These are phyloP conservation scores for Henningerozyma blattae DNA, from an alignment of 805 yeast species.

Conservation along the genomic window DNA sequence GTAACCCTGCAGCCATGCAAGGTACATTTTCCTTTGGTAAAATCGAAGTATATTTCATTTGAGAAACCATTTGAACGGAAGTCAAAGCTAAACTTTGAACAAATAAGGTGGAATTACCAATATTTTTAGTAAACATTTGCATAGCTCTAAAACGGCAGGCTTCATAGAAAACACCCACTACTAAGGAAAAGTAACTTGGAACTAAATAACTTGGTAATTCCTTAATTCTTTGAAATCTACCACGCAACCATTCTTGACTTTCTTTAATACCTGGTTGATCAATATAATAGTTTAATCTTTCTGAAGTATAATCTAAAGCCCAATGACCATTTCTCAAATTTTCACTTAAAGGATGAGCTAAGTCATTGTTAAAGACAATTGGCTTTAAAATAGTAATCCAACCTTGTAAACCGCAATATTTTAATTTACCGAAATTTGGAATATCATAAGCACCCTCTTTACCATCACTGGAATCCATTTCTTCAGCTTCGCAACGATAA, in stretches of 20 bases:
- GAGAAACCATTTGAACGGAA: conserved; percentile 79
- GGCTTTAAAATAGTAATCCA: conserved; percentile 63
- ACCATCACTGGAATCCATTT: conserved; percentile 68
- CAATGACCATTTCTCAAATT: conserved; percentile 77
- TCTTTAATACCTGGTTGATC: conserved; percentile 34
- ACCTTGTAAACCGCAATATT: conserved; percentile 88
- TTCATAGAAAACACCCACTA: conserved; percentile 74
- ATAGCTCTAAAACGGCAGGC: conserved; percentile 65
- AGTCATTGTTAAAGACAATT: conserved; percentile 55
- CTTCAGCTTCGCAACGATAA: conserved; percentile 78
- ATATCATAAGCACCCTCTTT: conserved; percentile 59
- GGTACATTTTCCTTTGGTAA: conserved; percentile 52
- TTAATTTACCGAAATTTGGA: conserved; percentile 62
- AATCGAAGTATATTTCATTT: conserved; percentile 61
- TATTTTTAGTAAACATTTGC: conserved; percentile 37
- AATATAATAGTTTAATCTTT: conserved; percentile 46
- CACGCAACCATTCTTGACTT: conserved; percentile 59
- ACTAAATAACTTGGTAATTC: conserved; percentile 65
- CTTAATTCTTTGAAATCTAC: conserved; percentile 51
- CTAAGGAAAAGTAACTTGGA: conserved; percentile 79
- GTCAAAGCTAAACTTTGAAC: conserved; percentile 70
- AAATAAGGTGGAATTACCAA: conserved; percentile 56
- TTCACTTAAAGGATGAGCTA: conserved; percentile 73
- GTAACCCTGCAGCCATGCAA: conserved; percentile 90
- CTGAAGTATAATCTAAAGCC: conserved; percentile 71